Evolutionary conservation across 73 alveolate genomes (phyloP), one percentile per base, ranked within the genome.

Genomic region (Paramecium caudatum): DNA sequence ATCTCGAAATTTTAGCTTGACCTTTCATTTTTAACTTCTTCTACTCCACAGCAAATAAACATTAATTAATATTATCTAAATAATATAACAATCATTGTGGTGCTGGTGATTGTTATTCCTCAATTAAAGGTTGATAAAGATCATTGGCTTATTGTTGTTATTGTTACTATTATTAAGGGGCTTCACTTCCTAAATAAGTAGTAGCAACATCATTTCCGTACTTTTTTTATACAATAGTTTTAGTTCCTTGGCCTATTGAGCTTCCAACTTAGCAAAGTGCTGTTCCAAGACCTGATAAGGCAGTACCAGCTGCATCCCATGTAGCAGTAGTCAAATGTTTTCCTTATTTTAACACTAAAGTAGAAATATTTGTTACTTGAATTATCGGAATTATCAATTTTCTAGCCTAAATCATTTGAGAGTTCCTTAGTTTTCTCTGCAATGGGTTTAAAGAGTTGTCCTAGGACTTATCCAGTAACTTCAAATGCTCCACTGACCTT

Each of bases 271-370:
- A 74, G 43, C 55, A 37, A 16, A 74, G 34, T 7, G 88, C 88
- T 41, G 62, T 39, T 45, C 88, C 88, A 39, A 74, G 43, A 39
- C 88, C 88, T 27, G 88, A 41, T 13, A 74, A 47, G 7, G 88
- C 88, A 9, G 88, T 74, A 6, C 88, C 88, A 21, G 68, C 62
- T 21, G 88, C 88, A 74, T 74, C 88, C 88, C 88, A 74, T 9
- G 88, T 74, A 41, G 88, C 88, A 9, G 47, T 8, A 5, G 88
- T 74, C 12, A 74, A 3, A 21, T 36, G 25, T 74, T 45, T 74
- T 4, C 69, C 16, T 9, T 74, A 37, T 25, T 74, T 74, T 3
- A 74, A 43, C 17, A 45, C 88, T 74, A 33, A 10, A 45, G 16
- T 41, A 16, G 0, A 1, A 5, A 41, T 41, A 9, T 12, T 21